Evolutionary conservation across 495 filamentous ascomycete species (phyloP), one percentile per base, ranked within the genome.

Genomic region (Beverwykella pulmonaria): DNA sequence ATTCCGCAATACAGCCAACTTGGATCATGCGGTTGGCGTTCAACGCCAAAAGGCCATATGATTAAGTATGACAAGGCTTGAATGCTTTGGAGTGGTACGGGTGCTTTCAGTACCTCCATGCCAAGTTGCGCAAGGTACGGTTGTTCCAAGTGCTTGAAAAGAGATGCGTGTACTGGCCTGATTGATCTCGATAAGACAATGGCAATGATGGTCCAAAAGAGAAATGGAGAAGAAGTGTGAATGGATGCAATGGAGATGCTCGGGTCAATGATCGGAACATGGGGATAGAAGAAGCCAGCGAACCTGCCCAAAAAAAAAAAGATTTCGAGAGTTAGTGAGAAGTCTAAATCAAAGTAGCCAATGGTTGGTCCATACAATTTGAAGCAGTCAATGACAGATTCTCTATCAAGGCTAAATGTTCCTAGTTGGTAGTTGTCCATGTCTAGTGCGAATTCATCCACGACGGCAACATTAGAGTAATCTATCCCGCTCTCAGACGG

Each of bases 1-100:
- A 52, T 25, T 26, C 62, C 62, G 23, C 53, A 65, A 22, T 65
- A 65, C 12, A 65, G 12, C 62, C 62, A 65, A 26, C 36, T 65
- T 12, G 62, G 62, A 44, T 65, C 62, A 10, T 58, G 25, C 12
- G 36, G 22, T 23, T 63, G 61, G 8, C 29, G 7, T 1, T 58
- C 22, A 1, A 26, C 14, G 1, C 50, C 29, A 14, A 65, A 59
- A 10, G 62, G 62, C 62, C 62, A 65, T n/a, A 59, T 27, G 25
- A 59, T 49, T 26, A 58, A 27, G 30, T 50, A 59, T 14, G 41
- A 22, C 10, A 65, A 29, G 0, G 62, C 62, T 59, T 65, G 62
- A 1, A 65, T 58, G 8, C 34, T 65, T 17, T 53, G 25, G 7
- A 58, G 54, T 26, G 62, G 62, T 14, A 65, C 5, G 15, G 62